These are phyloP conservation scores for Cryomyces minteri DNA, from an alignment of 495 filamentous ascomycete genomes.

Conservation along the genomic window DNA sequence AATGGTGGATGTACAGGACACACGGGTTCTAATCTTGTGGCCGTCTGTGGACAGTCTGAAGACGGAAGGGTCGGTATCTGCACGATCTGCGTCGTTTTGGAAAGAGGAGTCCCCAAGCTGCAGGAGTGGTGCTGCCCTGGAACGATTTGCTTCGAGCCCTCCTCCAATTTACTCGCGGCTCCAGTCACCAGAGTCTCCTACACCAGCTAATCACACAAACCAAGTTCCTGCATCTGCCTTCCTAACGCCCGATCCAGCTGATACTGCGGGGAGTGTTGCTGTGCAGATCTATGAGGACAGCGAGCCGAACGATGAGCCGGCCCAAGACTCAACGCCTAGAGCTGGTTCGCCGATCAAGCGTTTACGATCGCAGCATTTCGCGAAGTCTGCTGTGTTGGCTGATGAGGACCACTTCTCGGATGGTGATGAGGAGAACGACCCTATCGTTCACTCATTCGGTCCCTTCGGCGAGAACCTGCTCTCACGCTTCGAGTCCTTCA, in stretches of 20 bases:
- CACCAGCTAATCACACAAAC: constrained; percentile 29
- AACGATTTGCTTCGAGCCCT: constrained; percentile 39
- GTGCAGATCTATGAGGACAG: constrained; percentile 47
- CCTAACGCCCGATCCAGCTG: constrained; percentile 24
- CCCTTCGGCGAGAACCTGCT: constrained; percentile 71
- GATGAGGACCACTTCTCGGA: constrained; percentile 43
- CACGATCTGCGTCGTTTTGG: constrained; percentile 49
- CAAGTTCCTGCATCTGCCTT: constrained; percentile 23
- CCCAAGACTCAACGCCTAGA: constrained; percentile 1
- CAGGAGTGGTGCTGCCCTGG: constrained; percentile 22
- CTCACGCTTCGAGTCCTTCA: constrained; percentile 57
- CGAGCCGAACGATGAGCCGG: constrained; percentile 20
- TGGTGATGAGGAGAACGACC: constrained; percentile 82
- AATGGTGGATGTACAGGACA: constrained; percentile 89
- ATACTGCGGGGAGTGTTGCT: constrained; percentile 20
- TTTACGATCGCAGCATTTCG: not conserved
- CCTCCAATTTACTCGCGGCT: constrained; percentile 40
- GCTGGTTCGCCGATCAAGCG: not conserved
- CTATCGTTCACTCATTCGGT: constrained; percentile 75
- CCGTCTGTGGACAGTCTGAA: constrained; percentile 32
- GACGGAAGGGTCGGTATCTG: constrained; percentile 38
- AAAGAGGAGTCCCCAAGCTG: constrained; percentile 28
- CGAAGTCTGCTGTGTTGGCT: not conserved
- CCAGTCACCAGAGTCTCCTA: constrained; percentile 57
- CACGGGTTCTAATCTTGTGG: constrained; percentile 78